Percentiles rank a stretch among this genome's conserved stretches.
phyloP scores from a whole-genome alignment of 2,329 filamentous ascomycete genomes.

The Pyricularia sp. region DNA sequence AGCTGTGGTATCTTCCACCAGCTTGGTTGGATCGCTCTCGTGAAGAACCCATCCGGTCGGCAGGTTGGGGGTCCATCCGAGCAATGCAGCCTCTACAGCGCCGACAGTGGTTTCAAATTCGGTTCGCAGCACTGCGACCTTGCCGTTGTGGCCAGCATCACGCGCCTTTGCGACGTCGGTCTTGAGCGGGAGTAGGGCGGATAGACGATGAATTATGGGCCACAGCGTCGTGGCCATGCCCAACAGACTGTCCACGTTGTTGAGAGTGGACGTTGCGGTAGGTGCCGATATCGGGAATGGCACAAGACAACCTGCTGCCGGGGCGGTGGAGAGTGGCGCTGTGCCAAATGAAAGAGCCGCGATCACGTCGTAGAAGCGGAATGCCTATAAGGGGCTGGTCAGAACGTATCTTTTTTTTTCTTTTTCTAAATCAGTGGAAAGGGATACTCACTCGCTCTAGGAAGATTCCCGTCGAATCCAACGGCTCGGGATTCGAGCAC shows the following conservation, averaged over 20 bases:
- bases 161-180: constrained; percentile 34
- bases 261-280: constrained; percentile 29
- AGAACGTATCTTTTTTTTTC: not conserved
- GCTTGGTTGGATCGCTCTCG: constrained; percentile 8
- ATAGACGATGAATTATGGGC: constrained; percentile 50
- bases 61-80: constrained; percentile 40
- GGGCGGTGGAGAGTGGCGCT: constrained; percentile 37
- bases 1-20: constrained; percentile 1
- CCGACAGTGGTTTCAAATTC: constrained; percentile 38
- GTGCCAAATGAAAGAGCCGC: constrained; percentile 48
- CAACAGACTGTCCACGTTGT: constrained; percentile 44
- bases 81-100: constrained; percentile 41
- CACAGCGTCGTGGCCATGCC: constrained; percentile 50
- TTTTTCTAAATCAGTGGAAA: not conserved
- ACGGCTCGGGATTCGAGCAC: constrained; percentile 29
- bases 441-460: constrained; percentile 38
- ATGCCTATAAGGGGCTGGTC: constrained; percentile 31
- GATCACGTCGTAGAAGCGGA: constrained; percentile 53
- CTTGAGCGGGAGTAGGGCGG: constrained; percentile 40
- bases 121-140: constrained; percentile 32
- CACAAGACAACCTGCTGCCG: constrained; percentile 30
- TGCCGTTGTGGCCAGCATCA: constrained; percentile 22
- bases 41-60: constrained; percentile 24
- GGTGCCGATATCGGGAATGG: constrained; percentile 34
- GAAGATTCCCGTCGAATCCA: constrained; percentile 41